Evolutionary conservation across 2,329 filamentous ascomycete species (phyloP), one percentile per base, ranked within the genome.

Genomic region (Tolypocladium cylindrosporum): DNA sequence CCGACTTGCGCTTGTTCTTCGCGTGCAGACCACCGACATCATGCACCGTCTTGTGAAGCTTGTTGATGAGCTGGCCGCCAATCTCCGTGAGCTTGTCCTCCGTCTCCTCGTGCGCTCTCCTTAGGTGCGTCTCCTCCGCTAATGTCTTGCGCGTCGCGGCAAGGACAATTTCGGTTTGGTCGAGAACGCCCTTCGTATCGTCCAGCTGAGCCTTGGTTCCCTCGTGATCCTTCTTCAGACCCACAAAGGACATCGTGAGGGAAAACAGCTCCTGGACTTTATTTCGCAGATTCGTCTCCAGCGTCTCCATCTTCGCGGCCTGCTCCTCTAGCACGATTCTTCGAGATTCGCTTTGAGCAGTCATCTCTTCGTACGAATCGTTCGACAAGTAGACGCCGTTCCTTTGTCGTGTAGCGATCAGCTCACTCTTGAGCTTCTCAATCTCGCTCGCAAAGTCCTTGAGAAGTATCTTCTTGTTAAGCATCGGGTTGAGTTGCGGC

Each of bases 351-450:
- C 89, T 97, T 70, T 96, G 87, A 6, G 90, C 89, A 0, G 87
- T 93, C 74, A 99, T 88, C 65, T 96, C 90, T 69, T 97, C 93
- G 67, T 91, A 97, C 19, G 84, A 84, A 59, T 96, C 91, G 58
- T 90, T 89, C 0, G 93, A 89, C 40, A 99, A 79, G 69, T 97
- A 97, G 2, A 99, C 93, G 56, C 94, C 94, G 69, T 97, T 97
- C 42, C 94, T 87, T 69, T 96, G 91, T 31, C 94, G 81, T 7
- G 94, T 96, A 3, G 91, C 89, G 62, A 97, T 95, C 16, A 99
- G 79, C 69, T 99, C 94, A 64, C 88, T 90, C 77, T 96, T 97
- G 41, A 99, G 79, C 69, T 91, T 94, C 71, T 99, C 91, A 55
- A 99, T 97, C 69, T 99, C 94, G 31, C 81, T 78, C 0, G 93